Conservation (phyloP, 371 early-diverging fungal species). For the Apophysomyces variabilis region DNA sequence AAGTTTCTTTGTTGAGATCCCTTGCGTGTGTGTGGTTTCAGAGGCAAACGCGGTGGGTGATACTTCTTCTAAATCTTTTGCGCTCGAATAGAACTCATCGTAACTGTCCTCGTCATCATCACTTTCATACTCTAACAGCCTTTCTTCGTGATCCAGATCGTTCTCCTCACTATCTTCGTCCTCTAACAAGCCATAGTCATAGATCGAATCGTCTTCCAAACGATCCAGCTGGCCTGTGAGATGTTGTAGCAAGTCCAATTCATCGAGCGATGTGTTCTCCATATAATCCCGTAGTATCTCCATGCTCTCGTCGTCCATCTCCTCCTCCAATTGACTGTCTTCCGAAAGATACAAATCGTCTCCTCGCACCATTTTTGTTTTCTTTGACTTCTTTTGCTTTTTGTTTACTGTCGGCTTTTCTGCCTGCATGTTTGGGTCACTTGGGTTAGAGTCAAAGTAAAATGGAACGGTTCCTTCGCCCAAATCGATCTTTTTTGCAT, state of each 20-base stretch:
- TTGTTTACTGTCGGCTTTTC: background rate
- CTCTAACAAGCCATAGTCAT: slow-evolving; percentile 19
- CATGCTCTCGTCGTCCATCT: slow-evolving; percentile 37
- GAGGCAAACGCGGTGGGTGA: slow-evolving; percentile 11
- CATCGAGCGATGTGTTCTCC: slow-evolving; percentile 26
- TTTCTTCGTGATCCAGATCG: slow-evolving; percentile 16
- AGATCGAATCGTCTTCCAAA: slow-evolving; percentile 4
- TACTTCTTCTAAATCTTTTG: slow-evolving; percentile 8
- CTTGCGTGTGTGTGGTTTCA: slow-evolving; percentile 26
- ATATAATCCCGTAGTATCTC: slow-evolving; percentile 46
- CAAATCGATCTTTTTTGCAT: background rate
- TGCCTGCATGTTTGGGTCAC: slow-evolving; percentile 8
- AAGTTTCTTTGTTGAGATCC: slow-evolving; percentile 17
- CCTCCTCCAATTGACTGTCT: slow-evolving; percentile 22
- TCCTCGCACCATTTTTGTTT: slow-evolving; percentile 23
- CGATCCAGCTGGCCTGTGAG: slow-evolving; percentile 18
- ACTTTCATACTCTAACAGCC: background rate
- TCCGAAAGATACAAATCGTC: slow-evolving; percentile 27
- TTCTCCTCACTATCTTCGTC: slow-evolving; percentile 24
- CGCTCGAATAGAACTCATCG: slow-evolving; percentile 7
- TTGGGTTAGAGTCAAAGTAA: slow-evolving; percentile 18
- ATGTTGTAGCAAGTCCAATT: slow-evolving; percentile 9
- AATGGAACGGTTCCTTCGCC: slow-evolving; percentile 11
- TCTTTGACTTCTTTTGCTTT: slow-evolving; percentile 13
- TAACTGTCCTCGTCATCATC: slow-evolving; percentile 18